Conservation (phyloP, 495 filamentous ascomycete genomes). For the Astrothelium subdiscretum region DNA sequence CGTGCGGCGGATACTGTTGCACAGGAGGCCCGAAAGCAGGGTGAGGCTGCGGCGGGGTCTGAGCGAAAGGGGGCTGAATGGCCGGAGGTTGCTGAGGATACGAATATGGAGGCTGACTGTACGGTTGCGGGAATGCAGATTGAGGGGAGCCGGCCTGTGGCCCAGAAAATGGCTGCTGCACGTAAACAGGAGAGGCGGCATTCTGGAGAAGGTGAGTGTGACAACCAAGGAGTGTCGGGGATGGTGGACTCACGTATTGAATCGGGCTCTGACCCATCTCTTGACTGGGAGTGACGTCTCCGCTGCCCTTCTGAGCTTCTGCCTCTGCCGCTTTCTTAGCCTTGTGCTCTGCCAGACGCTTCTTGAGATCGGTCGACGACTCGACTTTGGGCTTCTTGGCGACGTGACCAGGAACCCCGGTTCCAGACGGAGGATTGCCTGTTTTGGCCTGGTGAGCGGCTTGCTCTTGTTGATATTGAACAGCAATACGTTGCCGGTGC, state of each 20-base stretch:
- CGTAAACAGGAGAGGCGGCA: conserved; percentile 19
- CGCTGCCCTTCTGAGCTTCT: conserved; percentile 44
- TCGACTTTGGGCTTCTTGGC: conserved; percentile 21
- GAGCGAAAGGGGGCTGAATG: not conserved
- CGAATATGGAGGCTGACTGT: conserved; percentile 6
- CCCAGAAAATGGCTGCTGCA: conserved; percentile 16
- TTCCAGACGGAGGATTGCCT: conserved; percentile 62
- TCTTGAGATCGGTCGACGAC: conserved; percentile 16
- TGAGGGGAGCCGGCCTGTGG: conserved; percentile 18
- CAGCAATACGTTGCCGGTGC: conserved; percentile 74
- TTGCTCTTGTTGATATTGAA: conserved; percentile 73
- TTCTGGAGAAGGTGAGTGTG: conserved; percentile 9
- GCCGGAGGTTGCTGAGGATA: not conserved
- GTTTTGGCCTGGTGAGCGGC: conserved; percentile 69
- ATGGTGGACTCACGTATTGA: conserved; percentile 37
- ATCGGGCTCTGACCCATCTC: not conserved
- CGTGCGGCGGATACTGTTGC: conserved; percentile 10
- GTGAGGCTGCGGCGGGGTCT: not conserved
- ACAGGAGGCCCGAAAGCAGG: conserved; percentile 7
- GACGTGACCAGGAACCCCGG: not conserved
- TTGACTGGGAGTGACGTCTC: conserved; percentile 42
- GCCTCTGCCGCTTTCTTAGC: conserved; percentile 31
- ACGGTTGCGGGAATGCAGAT: conserved; percentile 3
- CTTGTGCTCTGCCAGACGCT: conserved; percentile 16
- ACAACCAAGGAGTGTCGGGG: no score